Conservation (phyloP, 345 rosid species). For the Cochlearia excelsa region DNA sequence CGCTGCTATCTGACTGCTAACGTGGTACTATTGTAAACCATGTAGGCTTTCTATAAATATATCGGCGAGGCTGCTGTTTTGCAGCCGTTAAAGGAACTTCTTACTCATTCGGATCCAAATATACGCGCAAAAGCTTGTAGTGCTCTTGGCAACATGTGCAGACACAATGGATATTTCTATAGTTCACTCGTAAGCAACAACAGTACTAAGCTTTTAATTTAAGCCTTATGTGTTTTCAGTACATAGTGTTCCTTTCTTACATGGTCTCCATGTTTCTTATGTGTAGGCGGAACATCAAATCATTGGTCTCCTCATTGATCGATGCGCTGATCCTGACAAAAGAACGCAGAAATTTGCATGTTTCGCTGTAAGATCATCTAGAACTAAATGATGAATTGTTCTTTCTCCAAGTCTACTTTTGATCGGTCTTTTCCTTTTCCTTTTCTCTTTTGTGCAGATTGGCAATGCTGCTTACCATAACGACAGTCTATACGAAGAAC, state of each 20-base stretch:
- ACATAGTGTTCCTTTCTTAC: constrained; percentile 28
- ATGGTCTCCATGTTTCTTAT: constrained; percentile 1
- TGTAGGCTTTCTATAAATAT: constrained; percentile 85
- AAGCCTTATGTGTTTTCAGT: constrained; percentile 1
- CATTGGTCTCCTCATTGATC: constrained; percentile 72
- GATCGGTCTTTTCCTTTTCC: neutral
- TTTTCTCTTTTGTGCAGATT: constrained; percentile 44
- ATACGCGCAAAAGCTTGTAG: constrained; percentile 93
- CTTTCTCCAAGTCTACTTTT: neutral
- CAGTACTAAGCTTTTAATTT: constrained; percentile 7
- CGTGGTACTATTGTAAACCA: constrained; percentile 15
- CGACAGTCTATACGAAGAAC: constrained; percentile 74
- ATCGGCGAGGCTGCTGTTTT: constrained; percentile 71
- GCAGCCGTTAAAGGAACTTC: constrained; percentile 61
- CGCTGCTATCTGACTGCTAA: constrained; percentile 10
- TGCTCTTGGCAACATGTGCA: constrained; percentile 94
- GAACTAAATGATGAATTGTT: neutral
- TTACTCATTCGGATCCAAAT: constrained; percentile 74
- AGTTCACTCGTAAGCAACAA: constrained; percentile 54
- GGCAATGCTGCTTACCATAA: constrained; percentile 96
- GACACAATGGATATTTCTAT: constrained; percentile 86
- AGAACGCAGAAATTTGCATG: constrained; percentile 93
- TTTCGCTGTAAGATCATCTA: constrained; percentile 68
- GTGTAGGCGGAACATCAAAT: constrained; percentile 68
- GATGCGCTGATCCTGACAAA: constrained; percentile 92